A percentile compares a stretch with the other conserved stretches of the same genome.
These are phyloP conservation scores for Sporobolomyces phaffii DNA, from an alignment of 768 basidiomycete genomes.

Conservation along the genomic window DNA sequence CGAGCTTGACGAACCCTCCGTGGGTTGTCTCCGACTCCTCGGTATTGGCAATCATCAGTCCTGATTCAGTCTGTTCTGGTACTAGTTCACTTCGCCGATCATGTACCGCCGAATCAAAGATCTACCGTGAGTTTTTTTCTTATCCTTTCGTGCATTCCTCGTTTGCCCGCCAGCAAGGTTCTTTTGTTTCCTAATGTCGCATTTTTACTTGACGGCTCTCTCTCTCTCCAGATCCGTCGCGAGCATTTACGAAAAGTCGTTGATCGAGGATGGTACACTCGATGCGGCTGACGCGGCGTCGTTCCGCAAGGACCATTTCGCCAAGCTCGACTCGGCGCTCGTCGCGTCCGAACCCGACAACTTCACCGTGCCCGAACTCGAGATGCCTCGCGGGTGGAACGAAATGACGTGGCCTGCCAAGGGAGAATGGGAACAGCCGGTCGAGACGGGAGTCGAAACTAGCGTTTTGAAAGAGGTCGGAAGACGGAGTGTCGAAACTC, in stretches of 20 bases:
- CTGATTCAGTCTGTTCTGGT: slow-evolving; percentile 59
- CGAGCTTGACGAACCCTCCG: slow-evolving; percentile 24
- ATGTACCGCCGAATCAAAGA: slow-evolving; percentile 92
- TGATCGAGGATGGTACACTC: slow-evolving; percentile 53
- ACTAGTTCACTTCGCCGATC: slow-evolving; percentile 73
- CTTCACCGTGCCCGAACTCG: slow-evolving; percentile 48
- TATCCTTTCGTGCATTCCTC: slow-evolving; percentile 42
- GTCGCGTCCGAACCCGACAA: slow-evolving; percentile 52
- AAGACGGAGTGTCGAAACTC: slow-evolving; percentile 60
- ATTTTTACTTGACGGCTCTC: no score
- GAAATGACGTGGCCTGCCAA: slow-evolving; percentile 60
- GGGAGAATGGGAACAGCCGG: slow-evolving; percentile 53
- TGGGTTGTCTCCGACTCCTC: not conserved
- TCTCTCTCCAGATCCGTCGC: slow-evolving; percentile 16
- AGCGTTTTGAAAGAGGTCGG: slow-evolving; percentile 59
- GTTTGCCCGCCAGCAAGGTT: no score
- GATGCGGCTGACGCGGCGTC: slow-evolving; percentile 52
- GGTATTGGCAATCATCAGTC: not conserved
- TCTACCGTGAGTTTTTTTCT: slow-evolving; percentile 64
- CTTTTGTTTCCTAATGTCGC: no score
- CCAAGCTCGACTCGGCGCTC: slow-evolving; percentile 61
- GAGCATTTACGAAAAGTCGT: slow-evolving; percentile 19
- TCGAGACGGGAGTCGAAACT: slow-evolving; percentile 62
- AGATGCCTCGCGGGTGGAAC: slow-evolving; percentile 64
- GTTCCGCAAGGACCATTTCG: slow-evolving; percentile 58